Evolutionary conservation across 371 early-diverging fungal genomes (phyloP).

Genomic region (Mucor piriformis): DNA sequence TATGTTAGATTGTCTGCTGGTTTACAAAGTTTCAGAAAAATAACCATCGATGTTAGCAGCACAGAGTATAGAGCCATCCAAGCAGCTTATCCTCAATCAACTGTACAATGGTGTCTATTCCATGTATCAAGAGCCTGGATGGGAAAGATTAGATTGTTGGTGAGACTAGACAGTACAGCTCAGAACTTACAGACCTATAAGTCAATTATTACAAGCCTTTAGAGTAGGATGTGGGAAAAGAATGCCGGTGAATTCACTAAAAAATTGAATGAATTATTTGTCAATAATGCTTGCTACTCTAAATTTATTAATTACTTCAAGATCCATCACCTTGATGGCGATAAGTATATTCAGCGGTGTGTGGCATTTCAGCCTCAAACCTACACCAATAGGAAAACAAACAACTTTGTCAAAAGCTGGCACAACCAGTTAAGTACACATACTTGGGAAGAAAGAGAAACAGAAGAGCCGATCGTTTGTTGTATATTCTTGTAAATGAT

Average conservation of each 20-base stretch:
- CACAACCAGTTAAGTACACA: too few species aligned
- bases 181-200: not conserved
- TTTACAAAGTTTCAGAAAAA: not conserved
- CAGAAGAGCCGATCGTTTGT: not conserved
- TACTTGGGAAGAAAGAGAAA: too few species aligned
- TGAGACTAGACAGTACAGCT: not conserved
- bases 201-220: not conserved
- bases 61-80: not conserved
- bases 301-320: not conserved
- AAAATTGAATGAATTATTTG: not conserved
- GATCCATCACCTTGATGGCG: not conserved
- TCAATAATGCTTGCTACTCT: not conserved
- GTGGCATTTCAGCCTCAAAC: constrained; percentile 4
- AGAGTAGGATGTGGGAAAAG: constrained; percentile 5
- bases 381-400: constrained; percentile 20
- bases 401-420: constrained; percentile 23
- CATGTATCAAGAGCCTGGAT: constrained; percentile 10
- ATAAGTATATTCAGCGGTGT: not conserved
- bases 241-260: not conserved
- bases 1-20: not conserved
- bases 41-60: too few species aligned
- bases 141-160: constrained; percentile 1
- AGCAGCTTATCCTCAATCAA: not conserved
- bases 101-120: constrained; percentile 8
- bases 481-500: constrained; percentile 10